Evolutionary conservation across 495 filamentous ascomycete genomes (phyloP), one percentile per base, ranked within the genome.

Genomic region (Penicillium ucsense): DNA sequence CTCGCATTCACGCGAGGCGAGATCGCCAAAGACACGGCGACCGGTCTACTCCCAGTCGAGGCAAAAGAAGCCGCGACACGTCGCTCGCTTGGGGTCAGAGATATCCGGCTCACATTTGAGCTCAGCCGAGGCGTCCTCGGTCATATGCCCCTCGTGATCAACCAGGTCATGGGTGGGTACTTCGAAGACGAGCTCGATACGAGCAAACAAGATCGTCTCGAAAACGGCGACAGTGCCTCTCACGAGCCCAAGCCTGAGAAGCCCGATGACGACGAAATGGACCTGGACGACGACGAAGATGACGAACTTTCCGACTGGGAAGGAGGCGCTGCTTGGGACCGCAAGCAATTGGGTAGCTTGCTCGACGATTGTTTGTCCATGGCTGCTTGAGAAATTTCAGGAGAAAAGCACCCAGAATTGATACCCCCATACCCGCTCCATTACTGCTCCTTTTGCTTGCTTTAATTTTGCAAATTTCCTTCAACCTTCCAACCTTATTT

Each of bases 141-240:
- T 8, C 82, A 88, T 54, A 88, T 92, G 72, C 86, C 86, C 0
- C 68, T 86, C 29, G 71, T 92, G 9, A 72, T 80, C 34, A 79
- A 84, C 48, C 76, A 81, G 48, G 80, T 94, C 45, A 76, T 85
- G 65, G 77, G 81, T 47, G 76, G 74, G 4, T 87, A 85, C 51
- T 73, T 86, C 42, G 88, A 90, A 64, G 82, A 86, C 20, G 86
- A 89, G 53, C 73, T 86, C 27, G 84, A 88, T 77, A 56, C 66
- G 31, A 65, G 69, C 56, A 66, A 57, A 31, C 65, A 52, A 74
- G 81, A 65, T 73, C 78, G 57, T 61, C 34, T 51, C 9, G 67
- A 68, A 33, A 70, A 70, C 28, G 43, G 52, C 43, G 30, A 48
- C 35, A 39, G 53, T 43, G 47, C 52, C 41, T 8, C 45, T 3